Evolutionary conservation across 2,329 filamentous ascomycete genomes (phyloP), one percentile per base, ranked within the genome.

Genomic region (Claviceps sp.): DNA sequence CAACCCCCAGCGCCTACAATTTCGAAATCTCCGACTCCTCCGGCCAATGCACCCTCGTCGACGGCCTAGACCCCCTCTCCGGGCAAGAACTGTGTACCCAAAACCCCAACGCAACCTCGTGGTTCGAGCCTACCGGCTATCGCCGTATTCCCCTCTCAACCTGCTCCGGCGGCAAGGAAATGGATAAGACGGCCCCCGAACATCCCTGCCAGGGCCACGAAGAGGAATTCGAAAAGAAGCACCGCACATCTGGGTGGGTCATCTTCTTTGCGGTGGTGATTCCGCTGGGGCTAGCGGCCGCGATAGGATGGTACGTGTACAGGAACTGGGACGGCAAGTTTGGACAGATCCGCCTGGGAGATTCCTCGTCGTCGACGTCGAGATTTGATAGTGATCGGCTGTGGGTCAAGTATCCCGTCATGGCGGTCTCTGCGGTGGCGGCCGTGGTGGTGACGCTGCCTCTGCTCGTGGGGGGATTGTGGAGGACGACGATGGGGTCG

Each of bases 131-230:
- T 5, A 93, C 88, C 0, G 89, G 89, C 47, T 97, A 94, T 72
- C 86, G 93, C 50, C 84, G 84, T 53, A 87, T 98, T 53, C 91
- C 90, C 0, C 78, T 96, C 48, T 89, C 89, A 0, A 97, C 90
- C 0, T 98, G 94, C 66, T 58, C 76, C 44, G 88, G 83, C 39
- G 93, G 91, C 43, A 69, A 69, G 4, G 83, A 91, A 61, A 73
- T 87, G 47, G 89, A 96, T 65, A 83, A 84, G 66, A 77, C 74
- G 14, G 73, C 77, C 37, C 59, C 54, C 6, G 68, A 70, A 52
- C 67, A 72, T 10, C 68, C 80, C 1, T 98, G 93, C 67, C 79
- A 82, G 0, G 84, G 84, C 50, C 83, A 91, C 59, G 87, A 96
- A 65, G 77, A 89, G 14, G 87, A 96, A 59, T 97, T 85, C 60